phyloP scores from a whole-genome alignment of 768 basidiomycete species.

The Boletus sp. region DNA sequence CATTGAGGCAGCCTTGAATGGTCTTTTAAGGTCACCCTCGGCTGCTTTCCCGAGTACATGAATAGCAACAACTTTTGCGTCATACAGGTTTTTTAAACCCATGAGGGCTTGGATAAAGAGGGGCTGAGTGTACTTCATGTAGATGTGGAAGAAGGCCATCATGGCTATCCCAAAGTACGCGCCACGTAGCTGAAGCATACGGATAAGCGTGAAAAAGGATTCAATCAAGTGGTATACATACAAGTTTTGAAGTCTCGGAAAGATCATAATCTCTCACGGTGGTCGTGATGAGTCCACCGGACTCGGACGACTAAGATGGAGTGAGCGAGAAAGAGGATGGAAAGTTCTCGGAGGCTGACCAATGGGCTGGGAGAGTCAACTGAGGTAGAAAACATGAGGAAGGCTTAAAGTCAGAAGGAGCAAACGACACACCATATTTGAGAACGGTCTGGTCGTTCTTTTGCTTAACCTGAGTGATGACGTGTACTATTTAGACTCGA shows the following conservation, averaged over 20 bases:
- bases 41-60: slow-evolving; percentile 78
- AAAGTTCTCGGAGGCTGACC: slow-evolving; percentile 42
- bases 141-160: slow-evolving; percentile 91
- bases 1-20: slow-evolving; percentile 77
- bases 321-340: not conserved
- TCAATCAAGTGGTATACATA: slow-evolving; percentile 39
- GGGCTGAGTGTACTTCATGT: slow-evolving; percentile 95
- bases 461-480: slow-evolving; percentile 66
- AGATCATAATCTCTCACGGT: slow-evolving; percentile 95
- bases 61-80: slow-evolving; percentile 80
- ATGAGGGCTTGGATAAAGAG: slow-evolving; percentile 94
- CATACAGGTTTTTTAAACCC: slow-evolving; percentile 89
- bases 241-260: slow-evolving; percentile 77
- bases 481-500: slow-evolving; percentile 14
- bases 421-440: slow-evolving; percentile 75
- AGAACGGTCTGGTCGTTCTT: slow-evolving; percentile 96
- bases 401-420: not conserved
- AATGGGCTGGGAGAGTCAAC: slow-evolving; percentile 77
- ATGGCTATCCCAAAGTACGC: slow-evolving; percentile 75
- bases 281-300: slow-evolving; percentile 79
- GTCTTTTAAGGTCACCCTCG: slow-evolving; percentile 85
- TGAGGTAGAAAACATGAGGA: slow-evolving; percentile 27
- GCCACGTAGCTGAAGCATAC: slow-evolving; percentile 50
- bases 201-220: not conserved
- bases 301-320: slow-evolving; percentile 50